Percentiles rank a stretch among this genome's conserved stretches.
Evolutionary conservation across 1,139 yeast species (phyloP).

Genomic region (Suhomyces panamericanus): DNA sequence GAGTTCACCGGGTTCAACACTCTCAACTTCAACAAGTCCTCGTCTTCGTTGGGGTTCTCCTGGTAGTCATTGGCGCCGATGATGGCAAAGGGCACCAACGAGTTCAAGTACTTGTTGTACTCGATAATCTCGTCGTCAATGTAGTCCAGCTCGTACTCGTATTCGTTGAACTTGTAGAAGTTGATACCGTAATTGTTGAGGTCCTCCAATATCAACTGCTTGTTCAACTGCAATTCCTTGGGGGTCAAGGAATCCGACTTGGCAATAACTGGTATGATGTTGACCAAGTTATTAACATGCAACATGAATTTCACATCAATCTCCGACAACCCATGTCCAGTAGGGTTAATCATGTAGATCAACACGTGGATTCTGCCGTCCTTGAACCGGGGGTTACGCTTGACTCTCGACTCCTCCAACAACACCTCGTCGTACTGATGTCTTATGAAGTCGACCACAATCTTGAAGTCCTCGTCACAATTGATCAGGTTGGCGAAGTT

Average conservation of each 20-base stretch:
- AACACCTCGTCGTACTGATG: slow-evolving; percentile 52
- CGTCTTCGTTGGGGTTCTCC: slow-evolving; percentile 32
- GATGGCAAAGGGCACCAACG: slow-evolving; percentile 42
- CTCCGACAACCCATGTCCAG: slow-evolving; percentile 48
- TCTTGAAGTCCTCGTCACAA: slow-evolving; percentile 44
- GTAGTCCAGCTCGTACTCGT: slow-evolving; percentile 49
- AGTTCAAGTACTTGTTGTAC: slow-evolving; percentile 47
- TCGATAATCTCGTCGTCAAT: slow-evolving; percentile 52
- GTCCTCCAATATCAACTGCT: slow-evolving; percentile 43
- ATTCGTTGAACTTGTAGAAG: slow-evolving; percentile 49
- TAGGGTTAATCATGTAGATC: slow-evolving; percentile 49
- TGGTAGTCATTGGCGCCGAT: slow-evolving; percentile 48
- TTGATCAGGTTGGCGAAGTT: slow-evolving; percentile 74
- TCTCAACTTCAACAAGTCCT: slow-evolving; percentile 40
- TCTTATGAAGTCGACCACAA: slow-evolving; percentile 50
- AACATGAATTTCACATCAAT: slow-evolving; percentile 44
- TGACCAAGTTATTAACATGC: slow-evolving; percentile 44
- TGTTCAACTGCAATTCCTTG: slow-evolving; percentile 37
- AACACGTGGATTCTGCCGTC: slow-evolving; percentile 51
- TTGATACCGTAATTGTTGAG: slow-evolving; percentile 42
- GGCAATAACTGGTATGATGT: slow-evolving; percentile 44
- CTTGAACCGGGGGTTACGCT: slow-evolving; percentile 48
- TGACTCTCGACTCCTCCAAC: slow-evolving; percentile 49
- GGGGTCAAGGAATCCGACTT: slow-evolving; percentile 46
- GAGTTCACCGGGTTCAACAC: slow-evolving; percentile 37